Conservation (phyloP, 306 rosid genomes). For the Cyamopsis tetragonoloba region DNA sequence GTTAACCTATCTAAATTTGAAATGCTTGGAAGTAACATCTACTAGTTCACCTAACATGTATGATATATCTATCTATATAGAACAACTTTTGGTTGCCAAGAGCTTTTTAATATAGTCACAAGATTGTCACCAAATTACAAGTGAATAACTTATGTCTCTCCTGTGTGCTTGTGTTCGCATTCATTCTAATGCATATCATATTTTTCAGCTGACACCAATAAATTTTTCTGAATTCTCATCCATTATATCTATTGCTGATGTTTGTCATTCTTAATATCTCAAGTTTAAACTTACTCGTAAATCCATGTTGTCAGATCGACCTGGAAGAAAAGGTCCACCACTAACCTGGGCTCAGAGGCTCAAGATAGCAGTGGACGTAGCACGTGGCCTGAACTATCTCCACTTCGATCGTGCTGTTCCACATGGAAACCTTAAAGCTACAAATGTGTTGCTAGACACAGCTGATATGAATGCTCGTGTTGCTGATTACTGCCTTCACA, state of each 20-base stretch:
- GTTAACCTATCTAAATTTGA: background rate
- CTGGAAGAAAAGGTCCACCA: constrained; percentile 87
- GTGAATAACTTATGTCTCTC: background rate
- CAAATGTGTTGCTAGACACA: constrained; percentile 84
- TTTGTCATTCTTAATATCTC: background rate
- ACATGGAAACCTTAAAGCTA: constrained; percentile 91
- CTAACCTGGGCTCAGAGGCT: constrained; percentile 90
- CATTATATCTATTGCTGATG: background rate
- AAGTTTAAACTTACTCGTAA: constrained; percentile 18
- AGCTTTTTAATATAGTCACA: background rate
- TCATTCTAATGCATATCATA: constrained; percentile 2
- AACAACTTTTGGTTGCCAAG: background rate
- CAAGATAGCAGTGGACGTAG: constrained; percentile 92
- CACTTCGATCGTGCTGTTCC: constrained; percentile 99
- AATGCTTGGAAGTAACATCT: constrained; percentile 7
- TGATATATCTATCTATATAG: background rate
- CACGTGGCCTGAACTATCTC: constrained; percentile 99
- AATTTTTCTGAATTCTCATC: background rate
- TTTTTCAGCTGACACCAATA: background rate
- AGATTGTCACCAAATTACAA: background rate
- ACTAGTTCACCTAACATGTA: background rate
- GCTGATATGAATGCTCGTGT: constrained; percentile 85
- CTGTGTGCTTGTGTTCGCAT: background rate
- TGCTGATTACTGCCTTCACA: constrained; percentile 97
- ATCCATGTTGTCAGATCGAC: constrained; percentile 61